These are phyloP conservation scores for Aspergillus arachidicola DNA, from an alignment of 2,329 filamentous ascomycete species.

Conservation along the genomic window DNA sequence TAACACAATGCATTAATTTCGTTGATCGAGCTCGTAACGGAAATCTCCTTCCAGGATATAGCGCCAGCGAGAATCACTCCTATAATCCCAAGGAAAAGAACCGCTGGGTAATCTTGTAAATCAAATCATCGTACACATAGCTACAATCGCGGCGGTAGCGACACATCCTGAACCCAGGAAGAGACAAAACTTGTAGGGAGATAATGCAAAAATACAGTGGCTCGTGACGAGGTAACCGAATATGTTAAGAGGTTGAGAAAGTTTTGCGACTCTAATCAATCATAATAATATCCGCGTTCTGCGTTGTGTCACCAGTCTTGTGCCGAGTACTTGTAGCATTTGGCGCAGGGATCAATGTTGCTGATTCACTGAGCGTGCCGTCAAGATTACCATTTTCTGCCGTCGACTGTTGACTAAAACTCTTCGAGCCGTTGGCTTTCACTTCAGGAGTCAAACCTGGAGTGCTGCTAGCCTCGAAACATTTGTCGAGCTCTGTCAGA, in stretches of 20 bases:
- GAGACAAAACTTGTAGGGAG: not conserved
- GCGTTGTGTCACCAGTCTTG: conserved; percentile 1
- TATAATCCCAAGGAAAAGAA: not conserved
- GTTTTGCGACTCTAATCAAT: conserved; percentile 32
- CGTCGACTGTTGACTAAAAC: not conserved
- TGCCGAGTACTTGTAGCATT: conserved; percentile 8
- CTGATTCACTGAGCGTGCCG: not conserved
- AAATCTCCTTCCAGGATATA: not conserved
- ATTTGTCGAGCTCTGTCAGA: conserved; percentile 35
- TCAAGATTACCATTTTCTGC: not conserved
- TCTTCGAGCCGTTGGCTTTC: not conserved
- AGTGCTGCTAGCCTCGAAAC: conserved; percentile 22
- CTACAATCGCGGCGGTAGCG: not conserved
- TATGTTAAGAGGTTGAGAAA: not conserved
- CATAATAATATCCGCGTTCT: conserved; percentile 38
- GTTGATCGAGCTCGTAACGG: not conserved
- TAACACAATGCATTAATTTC: not conserved
- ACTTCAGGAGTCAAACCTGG: not conserved
- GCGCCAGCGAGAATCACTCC: not conserved
- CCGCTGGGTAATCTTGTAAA: not conserved
- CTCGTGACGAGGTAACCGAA: not conserved
- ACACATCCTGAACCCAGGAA: not conserved
- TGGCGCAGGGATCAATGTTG: not conserved
- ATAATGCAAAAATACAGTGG: not conserved
- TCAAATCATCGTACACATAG: not conserved